Conservation (phyloP, 2,329 filamentous ascomycete species). For the Botrytis fragariae region DNA sequence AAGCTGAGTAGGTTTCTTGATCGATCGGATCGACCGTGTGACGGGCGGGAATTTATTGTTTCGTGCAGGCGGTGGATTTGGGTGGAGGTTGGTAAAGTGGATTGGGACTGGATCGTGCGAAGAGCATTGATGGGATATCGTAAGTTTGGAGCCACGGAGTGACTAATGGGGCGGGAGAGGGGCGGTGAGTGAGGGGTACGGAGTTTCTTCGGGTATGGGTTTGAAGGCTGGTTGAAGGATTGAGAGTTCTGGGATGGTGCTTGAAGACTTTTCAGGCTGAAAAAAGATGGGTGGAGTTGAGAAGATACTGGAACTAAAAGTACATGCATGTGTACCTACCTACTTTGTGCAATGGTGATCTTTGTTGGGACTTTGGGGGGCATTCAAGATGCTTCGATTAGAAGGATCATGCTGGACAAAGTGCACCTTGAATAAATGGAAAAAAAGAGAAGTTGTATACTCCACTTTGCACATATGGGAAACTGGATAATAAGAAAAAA, state of each 20-base stretch:
- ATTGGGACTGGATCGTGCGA: neutral
- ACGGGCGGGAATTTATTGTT: constrained; percentile 3
- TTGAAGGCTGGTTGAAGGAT: neutral
- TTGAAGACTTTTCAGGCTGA: neutral
- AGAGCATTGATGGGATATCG: neutral
- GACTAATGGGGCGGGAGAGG: neutral
- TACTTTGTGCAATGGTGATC: neutral
- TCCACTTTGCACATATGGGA: neutral
- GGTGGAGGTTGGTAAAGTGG: neutral
- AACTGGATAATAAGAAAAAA: neutral
- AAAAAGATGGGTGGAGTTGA: neutral
- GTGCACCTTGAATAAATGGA: neutral
- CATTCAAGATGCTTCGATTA: neutral
- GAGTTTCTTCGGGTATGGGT: neutral
- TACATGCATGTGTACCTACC: neutral
- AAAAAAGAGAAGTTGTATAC: neutral
- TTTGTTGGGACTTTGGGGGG: neutral
- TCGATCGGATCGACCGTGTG: constrained; percentile 11
- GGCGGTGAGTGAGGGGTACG: neutral
- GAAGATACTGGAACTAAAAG: neutral
- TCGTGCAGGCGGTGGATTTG: neutral
- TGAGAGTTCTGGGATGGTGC: neutral
- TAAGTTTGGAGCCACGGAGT: neutral
- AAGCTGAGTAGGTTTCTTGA: neutral
- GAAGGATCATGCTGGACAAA: neutral